Conservation (phyloP, 208 protist species). For the Endotrypanum monterogeii region DNA sequence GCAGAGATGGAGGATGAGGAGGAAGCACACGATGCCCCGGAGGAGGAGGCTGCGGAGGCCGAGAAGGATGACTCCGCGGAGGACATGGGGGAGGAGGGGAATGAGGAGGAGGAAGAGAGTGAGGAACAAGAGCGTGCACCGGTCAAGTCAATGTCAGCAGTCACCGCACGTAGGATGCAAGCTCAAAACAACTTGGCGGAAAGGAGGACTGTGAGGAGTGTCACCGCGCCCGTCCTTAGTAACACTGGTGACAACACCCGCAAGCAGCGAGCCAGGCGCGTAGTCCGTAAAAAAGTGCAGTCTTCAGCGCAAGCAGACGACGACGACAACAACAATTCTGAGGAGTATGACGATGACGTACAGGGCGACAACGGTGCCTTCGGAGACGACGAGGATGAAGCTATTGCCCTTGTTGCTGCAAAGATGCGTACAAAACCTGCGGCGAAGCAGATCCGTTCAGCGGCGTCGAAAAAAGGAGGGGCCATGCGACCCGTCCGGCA, state of each 20-base stretch:
- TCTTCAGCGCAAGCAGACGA: slow-evolving; percentile 10
- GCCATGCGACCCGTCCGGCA: slow-evolving; percentile 44
- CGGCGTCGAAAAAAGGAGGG: slow-evolving; percentile 13
- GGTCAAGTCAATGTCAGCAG: background rate
- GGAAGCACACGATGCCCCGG: slow-evolving; percentile 9
- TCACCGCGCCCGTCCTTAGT: background rate
- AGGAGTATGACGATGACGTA: slow-evolving; percentile 1
- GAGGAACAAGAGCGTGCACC: slow-evolving; percentile 16
- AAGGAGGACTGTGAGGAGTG: slow-evolving; percentile 7
- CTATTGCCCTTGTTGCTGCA: background rate
- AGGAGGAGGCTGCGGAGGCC: slow-evolving; percentile 21
- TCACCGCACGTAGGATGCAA: slow-evolving; percentile 9
- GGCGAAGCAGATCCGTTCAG: background rate
- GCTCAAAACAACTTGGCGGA: background rate
- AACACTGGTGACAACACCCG: slow-evolving; percentile 1
- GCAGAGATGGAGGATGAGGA: slow-evolving; percentile 3
- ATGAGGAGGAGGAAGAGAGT: slow-evolving; percentile 15
- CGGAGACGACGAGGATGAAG: background rate
- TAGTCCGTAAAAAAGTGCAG: background rate
- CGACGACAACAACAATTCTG: slow-evolving; percentile 13
- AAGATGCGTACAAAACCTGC: slow-evolving; percentile 3
- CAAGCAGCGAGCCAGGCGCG: background rate
- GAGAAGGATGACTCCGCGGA: slow-evolving; percentile 30
- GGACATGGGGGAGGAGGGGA: slow-evolving; percentile 4
- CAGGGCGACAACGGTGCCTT: background rate